Conservation (phyloP, 768 basidiomycete species). For the Neoboletus brunneissimus region DNA sequence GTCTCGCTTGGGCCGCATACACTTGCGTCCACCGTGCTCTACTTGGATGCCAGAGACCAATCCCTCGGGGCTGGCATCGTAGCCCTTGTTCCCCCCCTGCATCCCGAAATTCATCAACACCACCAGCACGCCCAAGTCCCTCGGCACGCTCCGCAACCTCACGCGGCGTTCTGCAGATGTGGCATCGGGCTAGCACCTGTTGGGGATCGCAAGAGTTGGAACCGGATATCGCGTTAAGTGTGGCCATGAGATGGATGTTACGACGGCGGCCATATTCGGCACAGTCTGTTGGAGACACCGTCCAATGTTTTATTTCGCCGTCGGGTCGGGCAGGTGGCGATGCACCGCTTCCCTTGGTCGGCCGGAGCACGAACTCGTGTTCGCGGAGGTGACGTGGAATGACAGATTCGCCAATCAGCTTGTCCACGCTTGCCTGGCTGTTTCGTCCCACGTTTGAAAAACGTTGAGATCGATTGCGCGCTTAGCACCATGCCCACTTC, state of each 20-base stretch:
- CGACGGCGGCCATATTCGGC: not conserved
- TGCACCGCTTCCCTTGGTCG: too few relatives aligned
- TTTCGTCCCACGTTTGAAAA: slow-evolving; percentile 51
- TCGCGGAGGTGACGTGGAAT: not conserved
- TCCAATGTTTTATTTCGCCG: not conserved
- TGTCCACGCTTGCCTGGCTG: slow-evolving; percentile 36
- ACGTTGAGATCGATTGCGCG: slow-evolving; percentile 89
- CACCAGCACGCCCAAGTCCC: slow-evolving; percentile 34
- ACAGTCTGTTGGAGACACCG: too few relatives aligned
- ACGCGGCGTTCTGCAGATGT: too few relatives aligned
- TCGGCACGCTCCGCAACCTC: slow-evolving; percentile 32
- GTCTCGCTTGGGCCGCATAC: slow-evolving; percentile 75
- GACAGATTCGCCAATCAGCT: slow-evolving; percentile 24
- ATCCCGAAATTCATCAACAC: too few relatives aligned
- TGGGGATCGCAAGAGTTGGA: not conserved
- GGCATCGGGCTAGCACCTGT: slow-evolving; percentile 10
- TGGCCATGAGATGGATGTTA: not conserved
- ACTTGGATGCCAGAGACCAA: too few relatives aligned
- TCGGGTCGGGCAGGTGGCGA: too few relatives aligned
- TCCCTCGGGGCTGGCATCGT: too few relatives aligned
- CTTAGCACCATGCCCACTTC: slow-evolving; percentile 63
- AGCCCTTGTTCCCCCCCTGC: too few relatives aligned
- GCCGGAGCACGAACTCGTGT: not conserved
- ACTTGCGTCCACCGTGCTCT: too few relatives aligned
- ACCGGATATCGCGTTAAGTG: not conserved